These are phyloP conservation scores for Hypoxylon sp. DNA, from an alignment of 2,329 filamentous ascomycete genomes.

Conservation along the genomic window DNA sequence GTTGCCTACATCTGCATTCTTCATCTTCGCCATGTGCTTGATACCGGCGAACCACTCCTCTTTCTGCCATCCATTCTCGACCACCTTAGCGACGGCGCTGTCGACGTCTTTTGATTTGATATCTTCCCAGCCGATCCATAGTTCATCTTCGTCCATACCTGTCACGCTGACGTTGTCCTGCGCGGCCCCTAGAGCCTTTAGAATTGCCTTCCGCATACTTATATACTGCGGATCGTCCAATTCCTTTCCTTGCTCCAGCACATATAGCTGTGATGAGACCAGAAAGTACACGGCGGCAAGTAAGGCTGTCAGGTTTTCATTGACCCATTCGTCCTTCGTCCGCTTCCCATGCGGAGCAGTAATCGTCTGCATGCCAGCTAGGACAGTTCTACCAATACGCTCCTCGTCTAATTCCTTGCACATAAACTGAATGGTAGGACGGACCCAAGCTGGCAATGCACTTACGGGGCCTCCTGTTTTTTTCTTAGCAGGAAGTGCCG, in stretches of 20 bases:
- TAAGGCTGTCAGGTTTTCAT: constrained; percentile 65
- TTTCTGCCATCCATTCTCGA: constrained; percentile 68
- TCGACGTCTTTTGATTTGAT: constrained; percentile 69
- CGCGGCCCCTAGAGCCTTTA: constrained; percentile 58
- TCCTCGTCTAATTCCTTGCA: constrained; percentile 72
- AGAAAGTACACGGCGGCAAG: constrained; percentile 73
- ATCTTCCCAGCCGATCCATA: constrained; percentile 67
- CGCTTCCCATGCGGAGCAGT: constrained; percentile 59
- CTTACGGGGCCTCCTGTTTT: constrained; percentile 48
- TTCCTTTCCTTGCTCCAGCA: constrained; percentile 55
- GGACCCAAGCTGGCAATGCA: constrained; percentile 74
- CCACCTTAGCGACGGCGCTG: constrained; percentile 70
- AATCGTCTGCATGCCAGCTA: constrained; percentile 77
- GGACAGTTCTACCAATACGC: constrained; percentile 76
- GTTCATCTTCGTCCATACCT: constrained; percentile 60
- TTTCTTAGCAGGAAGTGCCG: constrained; percentile 50
- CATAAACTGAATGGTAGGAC: constrained; percentile 74
- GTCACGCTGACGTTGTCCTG: constrained; percentile 58
- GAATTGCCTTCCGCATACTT: constrained; percentile 61
- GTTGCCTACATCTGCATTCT: constrained; percentile 44
- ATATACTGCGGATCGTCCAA: constrained; percentile 62
- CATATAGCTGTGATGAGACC: constrained; percentile 65
- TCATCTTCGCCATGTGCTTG: constrained; percentile 63
- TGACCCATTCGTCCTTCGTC: constrained; percentile 64
- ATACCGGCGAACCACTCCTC: constrained; percentile 75